Base-by-base conservation (phyloP, 2,329 filamentous ascomycete species). In the Colletotrichum lentis region DNA sequence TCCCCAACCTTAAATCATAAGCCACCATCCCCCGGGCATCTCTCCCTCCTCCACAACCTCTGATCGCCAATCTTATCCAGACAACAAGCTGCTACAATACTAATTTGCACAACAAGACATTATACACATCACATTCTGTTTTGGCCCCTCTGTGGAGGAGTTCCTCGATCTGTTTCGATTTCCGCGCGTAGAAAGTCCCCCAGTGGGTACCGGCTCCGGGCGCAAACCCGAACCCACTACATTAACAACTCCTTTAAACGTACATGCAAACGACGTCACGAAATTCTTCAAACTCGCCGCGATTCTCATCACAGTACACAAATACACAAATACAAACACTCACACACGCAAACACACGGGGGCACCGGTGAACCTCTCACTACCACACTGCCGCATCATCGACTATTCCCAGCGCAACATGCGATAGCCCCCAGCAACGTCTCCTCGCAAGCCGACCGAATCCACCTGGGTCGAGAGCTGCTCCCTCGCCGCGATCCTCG, bases 231-330 rank as follows among this genome's bases (percentile, higher is more conserved):
- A 35, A 35, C 1, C 31, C 31, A 35, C 31, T 35, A 35, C 7
- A 35, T 7, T 61, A 62, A 69, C 66, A 49, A 69, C 62, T 66
- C 64, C 60, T 66, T 64, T 66, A 24, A 55, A 61, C 66, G 55
- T 65, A 64, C 37, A 66, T 69, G 55, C 50, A 22, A 69, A 67
- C 66, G 66, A 69, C 66, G 66, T 69, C 66, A 69, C 62, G 62
- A 66, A 52, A 57, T 35, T 65, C 49, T 53, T 46, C 37, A 31
- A 46, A 52, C 43, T 41, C 39, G 64, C 47, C 35, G 41, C 53
- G 55, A 60, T 44, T 52, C 35, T 61, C 56, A 65, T 65, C 10
- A 35, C 31, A 35, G 31, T 7, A 35, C 31, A 35, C 31, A 35
- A 35, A 10, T 35, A 35, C 31, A 35, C 31, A 35, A 2, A 24